Base-by-base conservation (phyloP, 1,284 basidiomycete genomes). In the Stereum hirsutum region DNA sequence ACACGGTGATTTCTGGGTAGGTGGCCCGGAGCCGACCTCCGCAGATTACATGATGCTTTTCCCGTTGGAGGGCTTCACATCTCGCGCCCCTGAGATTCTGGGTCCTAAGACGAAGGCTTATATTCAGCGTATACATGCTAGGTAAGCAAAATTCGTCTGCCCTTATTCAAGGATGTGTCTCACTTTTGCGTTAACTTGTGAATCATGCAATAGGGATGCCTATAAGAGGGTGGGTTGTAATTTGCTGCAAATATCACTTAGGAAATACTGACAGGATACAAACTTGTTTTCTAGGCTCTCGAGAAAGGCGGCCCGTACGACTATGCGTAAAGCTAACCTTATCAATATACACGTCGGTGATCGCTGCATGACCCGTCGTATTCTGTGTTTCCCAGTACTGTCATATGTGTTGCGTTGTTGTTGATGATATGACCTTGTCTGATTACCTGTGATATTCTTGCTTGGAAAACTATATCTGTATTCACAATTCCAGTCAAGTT, bases 41-140 rank as follows among this genome's bases (percentile, higher is more conserved):
- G 62, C 65, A 21, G 66, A 68, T 47, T 67, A 57, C 51, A 59
- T 62, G 57, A 66, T 68, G 62, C 46, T 56, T 5, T 66, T 65
- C 45, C 47, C 58, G 15, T 49, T 65, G 24, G 65, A 66, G 44
- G 43, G 47, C 7, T 51, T 55, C 51, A 33, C n/a, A 4, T 15
- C 20, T 12, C 30, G 42, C 11, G 39, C 34, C 26, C 46, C 52
- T 14, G 49, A 50, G 6, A 28, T 34, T 12, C 41, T 60, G 5
- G 61, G 61, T 3, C 52, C 54, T 7, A 56, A 57, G 39, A 56
- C 49, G 0, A 52, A 52, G 39, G 57, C 47, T 14, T 64, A 58
- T 49, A 42, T 63, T 25, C 45, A 56, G 32, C 54, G 58, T 12
- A 51, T 59, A 5, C 59, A 63, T 30, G 50, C 48, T 7, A 52